Evolutionary conservation across 1,284 basidiomycete genomes (phyloP).

Genomic region (Ganoderma boninense): DNA sequence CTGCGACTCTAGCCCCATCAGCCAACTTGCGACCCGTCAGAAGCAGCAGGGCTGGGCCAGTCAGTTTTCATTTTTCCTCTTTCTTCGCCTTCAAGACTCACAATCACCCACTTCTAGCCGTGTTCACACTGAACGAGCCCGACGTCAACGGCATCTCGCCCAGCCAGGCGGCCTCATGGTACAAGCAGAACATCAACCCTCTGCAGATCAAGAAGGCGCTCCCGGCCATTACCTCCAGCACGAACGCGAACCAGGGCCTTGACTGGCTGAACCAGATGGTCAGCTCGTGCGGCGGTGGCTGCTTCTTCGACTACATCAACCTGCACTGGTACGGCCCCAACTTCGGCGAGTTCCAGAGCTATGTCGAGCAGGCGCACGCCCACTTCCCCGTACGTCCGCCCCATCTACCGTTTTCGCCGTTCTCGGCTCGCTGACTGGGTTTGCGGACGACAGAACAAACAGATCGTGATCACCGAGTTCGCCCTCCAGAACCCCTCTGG

Average conservation of each 20-base stretch:
- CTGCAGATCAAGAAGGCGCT: slow-evolving; percentile 8
- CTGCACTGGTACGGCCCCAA: slow-evolving; percentile 8
- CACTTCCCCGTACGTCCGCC: slow-evolving; percentile 1
- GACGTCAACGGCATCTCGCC: slow-evolving; percentile 10
- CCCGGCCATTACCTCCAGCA: slow-evolving; percentile 3
- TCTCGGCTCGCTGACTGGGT: not conserved
- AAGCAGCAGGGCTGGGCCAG: slow-evolving; percentile 9
- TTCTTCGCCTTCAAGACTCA: not conserved
- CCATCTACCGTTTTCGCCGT: not conserved
- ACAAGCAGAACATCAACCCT: slow-evolving; percentile 8
- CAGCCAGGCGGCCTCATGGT: slow-evolving; percentile 1
- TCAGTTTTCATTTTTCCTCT: not conserved
- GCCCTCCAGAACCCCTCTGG: slow-evolving; percentile 8
- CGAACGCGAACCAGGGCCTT: slow-evolving; percentile 4
- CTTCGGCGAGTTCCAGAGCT: slow-evolving; percentile 7
- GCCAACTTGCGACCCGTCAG: slow-evolving; percentile 8
- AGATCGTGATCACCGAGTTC: slow-evolving; percentile 11
- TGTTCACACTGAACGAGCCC: slow-evolving; percentile 8
- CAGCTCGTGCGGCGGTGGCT: not conserved
- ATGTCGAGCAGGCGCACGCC: slow-evolving; percentile 3
- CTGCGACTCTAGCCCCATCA: slow-evolving; percentile 10
- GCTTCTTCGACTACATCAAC: slow-evolving; percentile 10
- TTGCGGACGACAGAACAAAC: not conserved
- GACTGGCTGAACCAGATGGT: slow-evolving; percentile 12
- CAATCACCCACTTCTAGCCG: not conserved